Evolutionary conservation across 768 basidiomycete species (phyloP).

Genomic region (Tylopilus balloui): DNA sequence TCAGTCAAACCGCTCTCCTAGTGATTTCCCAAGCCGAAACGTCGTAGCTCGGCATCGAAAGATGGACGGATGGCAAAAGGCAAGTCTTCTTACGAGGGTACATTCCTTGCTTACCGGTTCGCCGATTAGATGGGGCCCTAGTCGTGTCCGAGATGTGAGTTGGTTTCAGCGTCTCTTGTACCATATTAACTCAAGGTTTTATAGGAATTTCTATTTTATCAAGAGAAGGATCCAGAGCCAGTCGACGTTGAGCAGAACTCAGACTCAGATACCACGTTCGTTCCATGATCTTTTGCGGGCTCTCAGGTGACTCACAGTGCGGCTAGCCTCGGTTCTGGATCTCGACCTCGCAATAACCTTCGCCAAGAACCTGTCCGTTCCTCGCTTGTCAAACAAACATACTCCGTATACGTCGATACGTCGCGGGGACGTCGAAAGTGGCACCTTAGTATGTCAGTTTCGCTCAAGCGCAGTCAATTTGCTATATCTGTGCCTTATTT

Average conservation of each 20-base stretch:
- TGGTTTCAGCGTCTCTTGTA: not conserved
- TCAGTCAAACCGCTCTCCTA: constrained; percentile 4
- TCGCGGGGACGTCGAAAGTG: constrained; percentile 66
- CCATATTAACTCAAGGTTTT: constrained; percentile 1
- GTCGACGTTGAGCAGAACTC: constrained; percentile 45
- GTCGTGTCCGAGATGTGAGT: constrained; percentile 70
- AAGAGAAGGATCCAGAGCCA: constrained; percentile 57
- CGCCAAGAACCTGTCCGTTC: constrained; percentile 34
- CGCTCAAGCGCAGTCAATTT: not conserved
- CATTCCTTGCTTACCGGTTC: not conserved
- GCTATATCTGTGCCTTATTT: constrained; percentile 1
- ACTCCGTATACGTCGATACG: constrained; percentile 72
- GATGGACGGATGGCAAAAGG: constrained; percentile 75
- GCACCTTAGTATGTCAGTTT: constrained; percentile 62
- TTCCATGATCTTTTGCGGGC: constrained; percentile 3
- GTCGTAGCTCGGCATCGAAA: constrained; percentile 66
- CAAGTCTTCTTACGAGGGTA: constrained; percentile 1
- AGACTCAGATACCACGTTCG: constrained; percentile 49
- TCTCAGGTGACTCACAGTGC: constrained; percentile 3
- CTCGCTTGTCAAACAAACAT: constrained; percentile 74
- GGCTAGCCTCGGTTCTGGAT: constrained; percentile 29
- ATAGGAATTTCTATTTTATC: constrained; percentile 76
- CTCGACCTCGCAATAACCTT: constrained; percentile 22
- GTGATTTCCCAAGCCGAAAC: constrained; percentile 3
- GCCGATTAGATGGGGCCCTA: constrained; percentile 63